phyloP scores from a whole-genome alignment of 192 early-diverging fungal species.

The Backusella parvicylindrica region DNA sequence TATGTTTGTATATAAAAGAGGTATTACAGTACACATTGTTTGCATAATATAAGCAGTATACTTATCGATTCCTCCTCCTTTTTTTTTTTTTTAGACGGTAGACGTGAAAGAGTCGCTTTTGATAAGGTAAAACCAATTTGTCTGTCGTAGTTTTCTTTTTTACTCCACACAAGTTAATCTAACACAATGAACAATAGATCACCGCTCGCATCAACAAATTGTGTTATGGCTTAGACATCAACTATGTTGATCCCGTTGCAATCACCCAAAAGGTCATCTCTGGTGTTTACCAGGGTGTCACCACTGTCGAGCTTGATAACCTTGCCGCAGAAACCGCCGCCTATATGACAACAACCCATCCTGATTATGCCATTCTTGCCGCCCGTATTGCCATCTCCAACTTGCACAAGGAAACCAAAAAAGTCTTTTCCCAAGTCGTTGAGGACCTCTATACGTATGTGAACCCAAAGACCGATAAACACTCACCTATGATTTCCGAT shows the following conservation, averaged over 20 bases:
- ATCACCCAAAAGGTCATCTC: constrained; percentile 89
- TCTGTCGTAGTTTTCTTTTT: neutral
- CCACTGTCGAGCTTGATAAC: constrained; percentile 85
- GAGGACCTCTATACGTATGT: constrained; percentile 83
- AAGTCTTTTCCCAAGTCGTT: constrained; percentile 79
- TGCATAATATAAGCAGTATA: too few relatives aligned
- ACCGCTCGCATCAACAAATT: constrained; percentile 94
- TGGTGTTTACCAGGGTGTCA: constrained; percentile 87
- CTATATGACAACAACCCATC: constrained; percentile 91
- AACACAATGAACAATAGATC: constrained; percentile 40
- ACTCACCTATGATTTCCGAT: constrained; percentile 89
- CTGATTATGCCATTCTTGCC: constrained; percentile 96
- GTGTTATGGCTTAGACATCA: constrained; percentile 92
- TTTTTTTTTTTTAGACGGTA: constrained; percentile 56
- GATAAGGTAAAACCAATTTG: constrained; percentile 72
- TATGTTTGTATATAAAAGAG: constrained; percentile 43
- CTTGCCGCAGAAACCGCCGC: constrained; percentile 89
- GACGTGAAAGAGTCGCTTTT: constrained; percentile 91
- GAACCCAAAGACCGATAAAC: constrained; percentile 88
- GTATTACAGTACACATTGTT: too few relatives aligned
- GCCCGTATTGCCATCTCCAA: constrained; percentile 98
- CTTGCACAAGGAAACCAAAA: constrained; percentile 86
- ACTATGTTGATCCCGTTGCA: constrained; percentile 92
- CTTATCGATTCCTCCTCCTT: too few relatives aligned
- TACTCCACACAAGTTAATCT: neutral